These are phyloP conservation scores for Fulvia fulva DNA, from an alignment of 2,329 filamentous ascomycete genomes.

Conservation along the genomic window DNA sequence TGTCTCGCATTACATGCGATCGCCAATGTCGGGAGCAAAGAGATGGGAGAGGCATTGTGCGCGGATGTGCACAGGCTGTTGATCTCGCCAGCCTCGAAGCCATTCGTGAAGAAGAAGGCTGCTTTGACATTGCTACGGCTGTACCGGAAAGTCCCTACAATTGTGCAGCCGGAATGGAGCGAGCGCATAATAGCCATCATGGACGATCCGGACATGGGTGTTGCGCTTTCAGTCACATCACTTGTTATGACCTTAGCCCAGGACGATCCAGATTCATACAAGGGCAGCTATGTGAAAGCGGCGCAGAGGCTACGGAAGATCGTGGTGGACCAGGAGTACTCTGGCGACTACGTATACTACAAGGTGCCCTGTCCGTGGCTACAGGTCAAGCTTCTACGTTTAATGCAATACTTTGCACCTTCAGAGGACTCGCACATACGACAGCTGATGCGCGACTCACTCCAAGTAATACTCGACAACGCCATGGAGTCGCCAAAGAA, in stretches of 20 bases:
- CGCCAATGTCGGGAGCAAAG: conserved; percentile 91
- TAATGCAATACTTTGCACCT: conserved; percentile 94
- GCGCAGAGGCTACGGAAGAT: conserved; percentile 85
- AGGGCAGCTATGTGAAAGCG: conserved; percentile 89
- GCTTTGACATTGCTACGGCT: conserved; percentile 87
- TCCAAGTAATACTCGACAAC: conserved; percentile 85
- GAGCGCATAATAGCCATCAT: conserved; percentile 98
- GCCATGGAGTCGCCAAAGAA: conserved; percentile 96
- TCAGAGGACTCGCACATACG: conserved; percentile 92
- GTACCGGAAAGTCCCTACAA: conserved; percentile 89
- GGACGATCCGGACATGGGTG: conserved; percentile 92
- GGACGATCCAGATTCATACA: conserved; percentile 91
- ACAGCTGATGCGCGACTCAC: conserved; percentile 83
- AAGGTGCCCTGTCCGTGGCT: conserved; percentile 99
- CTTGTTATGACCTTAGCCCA: conserved; percentile 91
- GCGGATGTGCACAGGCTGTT: conserved; percentile 87
- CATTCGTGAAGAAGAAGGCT: conserved; percentile 99
- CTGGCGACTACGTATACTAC: conserved; percentile 93
- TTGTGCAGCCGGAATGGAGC: conserved; percentile 94
- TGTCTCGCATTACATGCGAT: conserved; percentile 95
- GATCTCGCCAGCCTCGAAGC: conserved; percentile 90
- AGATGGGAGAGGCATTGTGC: conserved; percentile 94
- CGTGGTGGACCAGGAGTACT: conserved; percentile 83
- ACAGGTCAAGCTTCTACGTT: conserved; percentile 85
- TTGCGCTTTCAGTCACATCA: conserved; percentile 91